These are phyloP conservation scores for Cystobasidium slooffiae DNA, from an alignment of 1,284 basidiomycete genomes.

Conservation along the genomic window DNA sequence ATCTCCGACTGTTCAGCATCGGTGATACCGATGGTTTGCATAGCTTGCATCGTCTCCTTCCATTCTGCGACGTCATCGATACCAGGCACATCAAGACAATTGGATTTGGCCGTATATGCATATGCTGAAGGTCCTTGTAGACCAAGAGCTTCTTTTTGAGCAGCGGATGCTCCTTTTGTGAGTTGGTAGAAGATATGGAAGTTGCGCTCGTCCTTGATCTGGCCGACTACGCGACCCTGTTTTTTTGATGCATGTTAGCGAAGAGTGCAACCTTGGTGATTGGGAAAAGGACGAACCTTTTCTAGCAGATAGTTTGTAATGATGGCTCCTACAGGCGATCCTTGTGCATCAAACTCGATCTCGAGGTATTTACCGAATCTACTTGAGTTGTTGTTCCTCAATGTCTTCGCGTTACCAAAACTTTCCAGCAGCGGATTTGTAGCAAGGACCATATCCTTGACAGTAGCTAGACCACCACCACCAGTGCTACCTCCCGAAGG, in stretches of 20 bases:
- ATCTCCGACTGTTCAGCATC: slow-evolving; percentile 88
- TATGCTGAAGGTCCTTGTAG: slow-evolving; percentile 97
- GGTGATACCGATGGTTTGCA: slow-evolving; percentile 87
- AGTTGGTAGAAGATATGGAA: slow-evolving; percentile 99
- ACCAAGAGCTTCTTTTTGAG: slow-evolving; percentile 90
- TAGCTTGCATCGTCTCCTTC: slow-evolving; percentile 87
- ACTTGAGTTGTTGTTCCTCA: slow-evolving; percentile 98
- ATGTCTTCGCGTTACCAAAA: slow-evolving; percentile 98
- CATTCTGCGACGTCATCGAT: slow-evolving; percentile 91
- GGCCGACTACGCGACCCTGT: slow-evolving; percentile 89
- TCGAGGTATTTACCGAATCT: slow-evolving; percentile 99
- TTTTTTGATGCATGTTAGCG: neutral
- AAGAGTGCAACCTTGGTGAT: slow-evolving; percentile 15
- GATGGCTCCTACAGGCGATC: slow-evolving; percentile 94
- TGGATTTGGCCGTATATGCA: slow-evolving; percentile 87
- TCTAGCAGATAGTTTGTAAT: slow-evolving; percentile 99
- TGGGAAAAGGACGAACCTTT: slow-evolving; percentile 63
- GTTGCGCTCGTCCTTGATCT: slow-evolving; percentile 94
- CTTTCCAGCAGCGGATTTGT: slow-evolving; percentile 97
- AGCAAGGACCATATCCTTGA: slow-evolving; percentile 99
- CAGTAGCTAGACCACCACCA: slow-evolving; percentile 76
- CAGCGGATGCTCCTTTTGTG: slow-evolving; percentile 88
- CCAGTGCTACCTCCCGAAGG: slow-evolving; percentile 64
- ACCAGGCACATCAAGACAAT: slow-evolving; percentile 87
- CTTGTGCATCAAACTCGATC: slow-evolving; percentile 95